Evolutionary conservation across 768 basidiomycete species (phyloP), one percentile per base, ranked within the genome.

Genomic region (Hericium alpestre): DNA sequence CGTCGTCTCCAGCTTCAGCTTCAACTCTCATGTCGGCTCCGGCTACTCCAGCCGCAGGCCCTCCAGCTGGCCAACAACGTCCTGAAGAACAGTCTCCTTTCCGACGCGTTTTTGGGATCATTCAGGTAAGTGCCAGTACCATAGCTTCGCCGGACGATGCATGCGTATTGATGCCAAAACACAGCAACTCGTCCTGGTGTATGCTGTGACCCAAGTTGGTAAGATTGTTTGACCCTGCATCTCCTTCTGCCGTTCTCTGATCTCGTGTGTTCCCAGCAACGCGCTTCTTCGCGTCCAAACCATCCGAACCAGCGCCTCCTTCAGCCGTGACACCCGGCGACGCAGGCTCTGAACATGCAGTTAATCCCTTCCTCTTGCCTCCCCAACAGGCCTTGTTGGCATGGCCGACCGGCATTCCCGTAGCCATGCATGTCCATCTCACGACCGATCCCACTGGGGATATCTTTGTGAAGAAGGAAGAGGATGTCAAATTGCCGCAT

Each of bases 351-450:
- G 15, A 52, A 58, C 38, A 22, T 41, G 58, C 69, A 41, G 65
- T 72, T 5, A 75, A 83, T 62, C 78, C 82, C 9, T 72, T 73
- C 66, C 58, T 68, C n/a, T 66, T 78, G 13, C 79, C 82, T 8
- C 86, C 87, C 6, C 72, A 69, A 13, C 75, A 82, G 25, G 82
- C 73, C 1, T 58, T 70, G 13, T 78, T 75, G 4, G 80, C 78
- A 41, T 91, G 88, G 88, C 67, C 72, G 10, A 72, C 86, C 1
- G 81, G 79, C 1, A 74, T 81, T 54, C 70, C 73, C 3, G 68
- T 91, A 9, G 79, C 85, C 47, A 83, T 90, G 79, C 78, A 91
- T 58, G 80, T 91, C 3, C 79, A 84, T 65, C 70, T 93, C 38
- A 81, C 90, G 18, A 87, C 85, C 0, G 82, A 82, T 1, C 82